A percentile compares a stretch with the other conserved stretches of the same genome.
phyloP scores from a whole-genome alignment of 108 stramenopile genomes.

The Pseudonitzschia pungens region DNA sequence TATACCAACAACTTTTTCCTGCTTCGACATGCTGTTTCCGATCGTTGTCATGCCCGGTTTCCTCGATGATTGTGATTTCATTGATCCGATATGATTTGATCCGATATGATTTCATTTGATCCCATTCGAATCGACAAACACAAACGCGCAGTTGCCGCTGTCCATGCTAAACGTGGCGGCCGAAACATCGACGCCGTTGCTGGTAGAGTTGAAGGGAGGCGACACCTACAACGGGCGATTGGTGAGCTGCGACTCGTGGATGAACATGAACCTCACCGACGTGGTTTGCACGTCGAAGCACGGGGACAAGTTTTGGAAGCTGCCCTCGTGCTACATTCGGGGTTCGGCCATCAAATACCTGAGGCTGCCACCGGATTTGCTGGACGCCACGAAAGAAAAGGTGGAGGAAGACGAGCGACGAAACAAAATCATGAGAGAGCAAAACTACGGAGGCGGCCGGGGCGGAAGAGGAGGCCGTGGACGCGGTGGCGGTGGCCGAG shows the following conservation, averaged over 20 bases:
- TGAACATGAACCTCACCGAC: constrained; percentile 97
- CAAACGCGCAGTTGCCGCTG: constrained; percentile 77
- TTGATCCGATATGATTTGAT: background rate
- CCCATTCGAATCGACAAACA: no score
- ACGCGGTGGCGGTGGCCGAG: constrained; percentile 38
- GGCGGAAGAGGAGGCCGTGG: constrained; percentile 63
- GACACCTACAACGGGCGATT: constrained; percentile 99
- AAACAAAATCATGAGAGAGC: constrained; percentile 38
- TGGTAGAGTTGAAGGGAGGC: constrained; percentile 98
- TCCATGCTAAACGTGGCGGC: constrained; percentile 87
- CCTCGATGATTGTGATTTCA: no score
- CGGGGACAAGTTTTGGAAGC: constrained; percentile 94
- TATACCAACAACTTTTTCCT: background rate
- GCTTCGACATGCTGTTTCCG: background rate
- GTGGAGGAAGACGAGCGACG: constrained; percentile 53
- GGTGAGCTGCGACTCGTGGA: constrained; percentile 93
- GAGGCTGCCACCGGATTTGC: constrained; percentile 88
- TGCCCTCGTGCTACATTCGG: constrained; percentile 94
- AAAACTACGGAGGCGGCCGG: constrained; percentile 49
- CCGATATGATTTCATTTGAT: no score
- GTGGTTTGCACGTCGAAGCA: constrained; percentile 95
- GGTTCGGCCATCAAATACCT: constrained; percentile 97
- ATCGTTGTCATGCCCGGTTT: background rate
- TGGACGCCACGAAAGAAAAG: constrained; percentile 86
- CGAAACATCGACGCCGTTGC: constrained; percentile 82